phyloP scores from a whole-genome alignment of 2,329 filamentous ascomycete species.

The Nemania diffusa region DNA sequence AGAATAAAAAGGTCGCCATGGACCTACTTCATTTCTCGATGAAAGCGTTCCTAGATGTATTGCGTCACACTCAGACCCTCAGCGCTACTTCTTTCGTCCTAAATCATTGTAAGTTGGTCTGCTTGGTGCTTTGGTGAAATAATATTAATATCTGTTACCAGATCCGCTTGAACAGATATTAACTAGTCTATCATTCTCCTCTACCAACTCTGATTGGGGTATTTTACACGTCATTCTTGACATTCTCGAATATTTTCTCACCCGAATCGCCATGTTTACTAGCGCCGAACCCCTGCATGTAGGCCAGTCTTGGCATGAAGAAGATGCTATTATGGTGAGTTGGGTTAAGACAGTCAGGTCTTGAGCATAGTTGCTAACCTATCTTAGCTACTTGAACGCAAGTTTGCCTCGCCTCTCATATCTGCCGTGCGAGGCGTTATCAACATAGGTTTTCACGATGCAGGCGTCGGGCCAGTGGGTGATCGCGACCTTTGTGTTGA shows the following conservation, averaged over 20 bases:
- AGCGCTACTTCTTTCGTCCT: constrained; percentile 61
- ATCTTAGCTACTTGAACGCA: constrained; percentile 58
- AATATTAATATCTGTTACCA: constrained; percentile 38
- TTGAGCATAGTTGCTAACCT: constrained; percentile 23
- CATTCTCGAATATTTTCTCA: constrained; percentile 60
- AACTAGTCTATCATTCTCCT: constrained; percentile 56
- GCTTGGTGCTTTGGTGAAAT: background rate
- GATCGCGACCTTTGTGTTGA: constrained; percentile 54
- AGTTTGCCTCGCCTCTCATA: constrained; percentile 60
- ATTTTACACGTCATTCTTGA: constrained; percentile 58
- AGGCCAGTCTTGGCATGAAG: constrained; percentile 51
- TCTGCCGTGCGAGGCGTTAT: constrained; percentile 57
- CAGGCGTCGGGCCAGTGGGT: constrained; percentile 39
- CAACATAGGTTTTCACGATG: constrained; percentile 43
- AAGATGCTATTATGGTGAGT: constrained; percentile 60
- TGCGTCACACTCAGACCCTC: constrained; percentile 59
- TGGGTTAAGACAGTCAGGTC: background rate
- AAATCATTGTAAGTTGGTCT: constrained; percentile 53
- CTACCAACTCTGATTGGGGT: constrained; percentile 60
- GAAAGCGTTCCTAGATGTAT: constrained; percentile 61
- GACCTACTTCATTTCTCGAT: constrained; percentile 63
- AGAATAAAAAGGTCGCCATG: constrained; percentile 64
- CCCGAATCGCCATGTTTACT: constrained; percentile 54
- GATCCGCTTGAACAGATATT: constrained; percentile 64
- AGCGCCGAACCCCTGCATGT: constrained; percentile 52